Percentiles rank a stretch among this genome's conserved stretches.
These are phyloP conservation scores for Macrophomina phaseolina DNA, from an alignment of 2,329 filamentous ascomycete species.

Conservation along the genomic window DNA sequence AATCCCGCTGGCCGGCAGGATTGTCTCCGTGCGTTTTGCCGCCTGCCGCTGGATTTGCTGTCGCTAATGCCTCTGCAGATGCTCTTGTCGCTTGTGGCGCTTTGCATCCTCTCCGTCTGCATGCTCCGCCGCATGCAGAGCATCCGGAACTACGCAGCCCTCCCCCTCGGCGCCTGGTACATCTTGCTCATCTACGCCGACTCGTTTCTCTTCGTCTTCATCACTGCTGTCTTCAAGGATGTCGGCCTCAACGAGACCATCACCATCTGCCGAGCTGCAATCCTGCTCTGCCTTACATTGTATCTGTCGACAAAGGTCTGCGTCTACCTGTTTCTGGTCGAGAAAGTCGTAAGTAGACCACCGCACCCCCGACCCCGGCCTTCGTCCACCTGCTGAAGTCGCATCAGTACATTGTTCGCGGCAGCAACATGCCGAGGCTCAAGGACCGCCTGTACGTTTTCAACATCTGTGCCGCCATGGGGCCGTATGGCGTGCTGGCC, in stretches of 20 bases:
- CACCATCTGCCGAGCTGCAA: constrained; percentile 2
- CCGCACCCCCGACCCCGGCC: background rate
- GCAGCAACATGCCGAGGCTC: background rate
- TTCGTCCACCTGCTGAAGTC: background rate
- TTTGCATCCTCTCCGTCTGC: constrained; percentile 8
- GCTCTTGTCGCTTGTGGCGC: constrained; percentile 13
- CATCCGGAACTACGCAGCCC: background rate
- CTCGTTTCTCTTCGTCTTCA: constrained; percentile 19
- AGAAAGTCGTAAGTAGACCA: constrained; percentile 6
- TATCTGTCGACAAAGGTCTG: constrained; percentile 19
- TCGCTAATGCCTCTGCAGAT: background rate
- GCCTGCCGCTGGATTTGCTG: constrained; percentile 28
- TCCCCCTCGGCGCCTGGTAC: background rate
- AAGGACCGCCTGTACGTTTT: constrained; percentile 7
- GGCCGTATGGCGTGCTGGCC: constrained; percentile 8
- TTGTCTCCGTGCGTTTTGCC: constrained; percentile 33
- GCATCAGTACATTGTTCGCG: constrained; percentile 15
- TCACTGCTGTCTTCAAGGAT: constrained; percentile 19
- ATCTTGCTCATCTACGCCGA: constrained; percentile 3
- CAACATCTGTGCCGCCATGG: constrained; percentile 1
- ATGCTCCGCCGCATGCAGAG: constrained; percentile 1
- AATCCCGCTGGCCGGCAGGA: constrained; percentile 34
- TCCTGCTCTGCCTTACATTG: constrained; percentile 7
- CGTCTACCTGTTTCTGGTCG: constrained; percentile 9
- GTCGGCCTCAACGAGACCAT: constrained; percentile 8